Evolutionary conservation across 768 basidiomycete species (phyloP).

Genomic region (Tulasnella sp.): DNA sequence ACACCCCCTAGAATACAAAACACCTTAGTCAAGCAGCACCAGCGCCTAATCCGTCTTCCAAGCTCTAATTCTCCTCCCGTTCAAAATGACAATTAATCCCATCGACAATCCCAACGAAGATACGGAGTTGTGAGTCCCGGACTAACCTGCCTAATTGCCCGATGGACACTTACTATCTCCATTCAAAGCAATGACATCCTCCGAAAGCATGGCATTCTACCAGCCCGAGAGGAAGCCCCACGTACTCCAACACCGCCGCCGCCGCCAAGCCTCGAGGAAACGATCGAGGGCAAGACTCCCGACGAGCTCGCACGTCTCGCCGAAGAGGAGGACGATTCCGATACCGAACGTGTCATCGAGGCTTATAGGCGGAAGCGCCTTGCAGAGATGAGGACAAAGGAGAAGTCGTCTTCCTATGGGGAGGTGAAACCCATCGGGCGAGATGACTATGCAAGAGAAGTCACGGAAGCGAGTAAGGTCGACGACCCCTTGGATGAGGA

Average conservation of each 20-base stretch:
- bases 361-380: conserved; percentile 61
- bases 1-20: not conserved
- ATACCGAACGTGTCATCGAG: conserved; percentile 68
- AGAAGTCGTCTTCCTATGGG: conserved; percentile 66
- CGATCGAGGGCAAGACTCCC: conserved; percentile 59
- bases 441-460: conserved; percentile 91
- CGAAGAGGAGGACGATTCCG: conserved; percentile 72
- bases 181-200: conserved; percentile 79
- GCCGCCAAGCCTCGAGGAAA: conserved; percentile 64
- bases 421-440: conserved; percentile 81
- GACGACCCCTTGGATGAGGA: conserved; percentile 56
- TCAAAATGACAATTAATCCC: conserved; percentile 13
- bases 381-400: conserved; percentile 54
- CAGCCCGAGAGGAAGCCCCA: conserved; percentile 63
- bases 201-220: conserved; percentile 87
- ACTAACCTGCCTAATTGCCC: not conserved
- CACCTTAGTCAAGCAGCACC: not conserved
- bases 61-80: no score
- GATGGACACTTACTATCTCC: conserved; percentile 21
- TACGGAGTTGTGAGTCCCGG: conserved; percentile 80
- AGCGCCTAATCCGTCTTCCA: no score
- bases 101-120: conserved; percentile 74
- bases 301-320: conserved; percentile 60
- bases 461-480: conserved; percentile 84
- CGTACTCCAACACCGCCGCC: conserved; percentile 77